A percentile compares a stretch with the other conserved stretches of the same genome.
These are phyloP conservation scores for Solanum pinnatisectum DNA, from an alignment of 257 asterid species.

Conservation along the genomic window DNA sequence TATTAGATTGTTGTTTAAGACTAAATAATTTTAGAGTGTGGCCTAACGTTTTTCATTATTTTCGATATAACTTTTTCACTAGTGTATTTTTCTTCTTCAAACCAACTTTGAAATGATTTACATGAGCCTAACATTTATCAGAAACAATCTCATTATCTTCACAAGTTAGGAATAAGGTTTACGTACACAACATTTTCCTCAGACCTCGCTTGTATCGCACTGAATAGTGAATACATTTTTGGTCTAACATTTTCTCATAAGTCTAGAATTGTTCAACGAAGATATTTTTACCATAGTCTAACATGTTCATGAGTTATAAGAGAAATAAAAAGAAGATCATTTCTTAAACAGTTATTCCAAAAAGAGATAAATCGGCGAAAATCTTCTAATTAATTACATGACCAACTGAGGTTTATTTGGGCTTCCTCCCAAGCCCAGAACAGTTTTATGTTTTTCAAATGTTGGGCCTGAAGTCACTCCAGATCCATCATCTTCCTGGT, in stretches of 20 bases:
- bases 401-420: not conserved
- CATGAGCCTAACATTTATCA: not conserved
- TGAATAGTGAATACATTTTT: too few relatives aligned
- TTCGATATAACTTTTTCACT: not conserved
- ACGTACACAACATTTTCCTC: not conserved
- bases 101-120: not conserved
- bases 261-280: not conserved
- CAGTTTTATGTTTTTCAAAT: not conserved
- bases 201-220: not conserved
- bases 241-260: not conserved
- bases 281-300: not conserved
- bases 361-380: not conserved
- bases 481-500: not conserved
- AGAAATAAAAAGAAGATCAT: not conserved
- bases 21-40: not conserved
- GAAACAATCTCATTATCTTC: not conserved
- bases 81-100: not conserved
- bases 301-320: not conserved
- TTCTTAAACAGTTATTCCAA: not conserved
- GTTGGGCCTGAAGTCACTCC: not conserved
- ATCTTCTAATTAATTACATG: not conserved
- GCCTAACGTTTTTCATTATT: not conserved
- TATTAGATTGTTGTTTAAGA: not conserved
- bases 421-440: not conserved
- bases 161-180: too few relatives aligned